These are phyloP conservation scores for Rhododendron simsii DNA, from an alignment of 148 eudicot genomes.

Conservation along the genomic window DNA sequence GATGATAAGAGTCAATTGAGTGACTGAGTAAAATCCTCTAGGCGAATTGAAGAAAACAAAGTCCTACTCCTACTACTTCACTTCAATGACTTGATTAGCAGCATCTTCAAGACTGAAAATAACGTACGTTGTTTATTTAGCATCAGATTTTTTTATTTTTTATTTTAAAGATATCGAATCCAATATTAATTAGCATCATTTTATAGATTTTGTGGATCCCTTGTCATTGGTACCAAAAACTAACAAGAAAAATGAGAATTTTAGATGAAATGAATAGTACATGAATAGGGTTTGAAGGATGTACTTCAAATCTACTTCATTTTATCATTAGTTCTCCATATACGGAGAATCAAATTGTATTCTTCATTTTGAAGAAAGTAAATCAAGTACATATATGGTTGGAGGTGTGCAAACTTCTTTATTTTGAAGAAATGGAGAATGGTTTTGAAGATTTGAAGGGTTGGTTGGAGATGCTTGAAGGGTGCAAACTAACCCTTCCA, in stretches of 20 bases:
- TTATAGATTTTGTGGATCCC: not conserved
- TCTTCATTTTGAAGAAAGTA: not conserved
- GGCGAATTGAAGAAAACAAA: not conserved
- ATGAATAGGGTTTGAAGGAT: no score
- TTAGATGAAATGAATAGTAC: no score
- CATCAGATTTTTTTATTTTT: no score
- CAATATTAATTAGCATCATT: not conserved
- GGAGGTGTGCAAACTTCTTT: not conserved
- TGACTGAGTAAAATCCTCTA: not conserved
- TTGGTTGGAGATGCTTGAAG: not conserved
- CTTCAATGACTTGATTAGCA: not conserved
- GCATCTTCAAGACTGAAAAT: not conserved
- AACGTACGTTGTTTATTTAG: no score
- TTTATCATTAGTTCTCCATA: no score
- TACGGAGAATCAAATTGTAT: no score
- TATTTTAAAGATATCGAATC: not conserved
- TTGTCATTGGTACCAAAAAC: not conserved
- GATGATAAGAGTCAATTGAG: not conserved
- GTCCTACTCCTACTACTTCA: not conserved
- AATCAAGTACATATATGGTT: not conserved
- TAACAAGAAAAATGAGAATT: no score
- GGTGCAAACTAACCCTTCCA: not conserved
- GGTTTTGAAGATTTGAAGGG: not conserved
- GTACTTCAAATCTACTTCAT: no score
- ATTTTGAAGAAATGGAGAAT: not conserved